Evolutionary conservation across 2,329 filamentous ascomycete genomes (phyloP).

Genomic region (Fusarium proliferatum): DNA sequence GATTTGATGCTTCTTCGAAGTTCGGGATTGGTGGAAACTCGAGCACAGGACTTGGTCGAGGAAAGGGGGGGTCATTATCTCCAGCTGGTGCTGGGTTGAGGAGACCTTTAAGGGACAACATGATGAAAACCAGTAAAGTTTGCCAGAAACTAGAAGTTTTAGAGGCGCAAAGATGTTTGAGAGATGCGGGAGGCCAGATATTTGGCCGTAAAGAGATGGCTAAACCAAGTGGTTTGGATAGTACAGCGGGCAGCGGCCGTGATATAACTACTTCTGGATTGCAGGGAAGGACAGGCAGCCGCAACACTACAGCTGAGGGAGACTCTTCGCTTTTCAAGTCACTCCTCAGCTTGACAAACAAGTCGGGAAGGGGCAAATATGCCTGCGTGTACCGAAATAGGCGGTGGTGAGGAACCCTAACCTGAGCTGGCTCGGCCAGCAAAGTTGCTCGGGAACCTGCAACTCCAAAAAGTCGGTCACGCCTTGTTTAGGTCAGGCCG

Average conservation of each 20-base stretch:
- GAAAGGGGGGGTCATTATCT: constrained; percentile 48
- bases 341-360: constrained; percentile 46
- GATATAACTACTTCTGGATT: constrained; percentile 43
- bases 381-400: constrained; percentile 30
- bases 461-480: constrained; percentile 43
- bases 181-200: constrained; percentile 21
- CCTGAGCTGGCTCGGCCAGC: constrained; percentile 28
- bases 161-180: constrained; percentile 7
- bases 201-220: constrained; percentile 29
- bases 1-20: constrained; percentile 12
- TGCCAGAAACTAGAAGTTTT: constrained; percentile 14
- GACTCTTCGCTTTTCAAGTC: constrained; percentile 39
- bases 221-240: constrained; percentile 38
- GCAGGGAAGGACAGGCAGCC: constrained; percentile 42
- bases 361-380: constrained; percentile 29
- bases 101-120: constrained; percentile 74
- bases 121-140: constrained; percentile 49
- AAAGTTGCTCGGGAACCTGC: constrained; percentile 22
- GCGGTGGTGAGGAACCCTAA: constrained; percentile 35
- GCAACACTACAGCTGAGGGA: constrained; percentile 36
- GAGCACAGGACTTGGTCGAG: constrained; percentile 53
- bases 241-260: constrained; percentile 43
- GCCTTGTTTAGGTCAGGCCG: constrained; percentile 27
- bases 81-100: constrained; percentile 70
- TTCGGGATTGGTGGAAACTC: constrained; percentile 32